Conservation (phyloP, 1,284 basidiomycete species). For the Rhodotorula sp. region DNA sequence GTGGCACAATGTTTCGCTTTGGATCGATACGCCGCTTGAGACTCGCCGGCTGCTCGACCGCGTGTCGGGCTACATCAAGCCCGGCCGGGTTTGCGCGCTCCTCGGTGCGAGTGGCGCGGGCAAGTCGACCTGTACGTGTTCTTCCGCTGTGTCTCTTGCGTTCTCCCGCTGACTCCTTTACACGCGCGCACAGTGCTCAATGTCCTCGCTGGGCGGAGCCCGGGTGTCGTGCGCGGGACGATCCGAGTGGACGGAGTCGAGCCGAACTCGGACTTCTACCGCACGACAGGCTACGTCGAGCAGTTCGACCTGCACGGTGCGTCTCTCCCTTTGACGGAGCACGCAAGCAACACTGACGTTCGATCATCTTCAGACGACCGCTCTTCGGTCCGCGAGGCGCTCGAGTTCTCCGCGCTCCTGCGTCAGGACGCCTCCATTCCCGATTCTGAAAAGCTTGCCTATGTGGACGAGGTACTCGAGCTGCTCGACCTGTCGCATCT, state of each 20-base stretch:
- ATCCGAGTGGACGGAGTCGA: conserved; percentile 57
- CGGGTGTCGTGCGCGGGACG: conserved; percentile 57
- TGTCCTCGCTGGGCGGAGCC: conserved; percentile 59
- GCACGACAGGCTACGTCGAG: conserved; percentile 56
- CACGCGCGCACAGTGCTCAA: conserved; percentile 52
- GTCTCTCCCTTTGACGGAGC: background rate
- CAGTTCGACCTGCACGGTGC: conserved; percentile 43
- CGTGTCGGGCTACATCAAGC: conserved; percentile 57
- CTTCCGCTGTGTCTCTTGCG: no score
- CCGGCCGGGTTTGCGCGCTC: conserved; percentile 54
- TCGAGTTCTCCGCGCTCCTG: conserved; percentile 62
- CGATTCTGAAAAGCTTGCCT: conserved; percentile 57
- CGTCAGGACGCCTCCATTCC: conserved; percentile 58
- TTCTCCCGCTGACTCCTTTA: background rate
- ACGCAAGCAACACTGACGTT: background rate
- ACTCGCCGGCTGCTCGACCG: conserved; percentile 53
- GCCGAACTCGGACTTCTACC: conserved; percentile 56
- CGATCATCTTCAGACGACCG: conserved; percentile 53
- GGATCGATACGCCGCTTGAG: conserved; percentile 38
- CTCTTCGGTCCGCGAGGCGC: conserved; percentile 63
- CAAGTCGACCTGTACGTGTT: conserved; percentile 41
- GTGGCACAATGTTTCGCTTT: conserved; percentile 53
- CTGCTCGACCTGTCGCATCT: conserved; percentile 57
- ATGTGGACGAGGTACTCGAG: conserved; percentile 58
- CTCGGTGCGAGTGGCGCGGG: conserved; percentile 50